Evolutionary conservation across 345 rosid species (phyloP).

Genomic region (Microcos paniculata): DNA sequence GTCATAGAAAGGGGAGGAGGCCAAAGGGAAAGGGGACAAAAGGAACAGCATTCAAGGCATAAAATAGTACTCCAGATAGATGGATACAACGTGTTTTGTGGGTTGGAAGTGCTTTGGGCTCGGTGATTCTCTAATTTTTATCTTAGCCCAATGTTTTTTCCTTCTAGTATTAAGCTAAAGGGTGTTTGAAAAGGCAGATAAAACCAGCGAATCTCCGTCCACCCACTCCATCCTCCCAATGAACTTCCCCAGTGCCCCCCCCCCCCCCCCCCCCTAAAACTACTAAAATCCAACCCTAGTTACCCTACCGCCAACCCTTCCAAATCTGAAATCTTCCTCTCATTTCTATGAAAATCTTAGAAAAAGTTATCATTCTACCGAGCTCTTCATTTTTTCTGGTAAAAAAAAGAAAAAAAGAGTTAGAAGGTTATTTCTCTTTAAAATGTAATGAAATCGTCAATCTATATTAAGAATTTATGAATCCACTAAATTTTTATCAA

Average conservation of each 20-base stretch:
- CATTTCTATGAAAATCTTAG: no score
- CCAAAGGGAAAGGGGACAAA: conserved; percentile 33
- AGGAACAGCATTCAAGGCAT: conserved; percentile 33
- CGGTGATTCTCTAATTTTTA: background rate
- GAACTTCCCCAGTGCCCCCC: background rate
- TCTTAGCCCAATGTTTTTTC: conserved; percentile 24
- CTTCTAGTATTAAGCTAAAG: conserved; percentile 37
- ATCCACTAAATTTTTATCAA: no score
- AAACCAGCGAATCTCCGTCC: conserved; percentile 27
- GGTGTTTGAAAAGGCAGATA: background rate
- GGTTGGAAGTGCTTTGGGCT: conserved; percentile 43
- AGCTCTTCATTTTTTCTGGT: no score
- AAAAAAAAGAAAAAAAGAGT: no score
- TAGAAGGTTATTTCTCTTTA: no score
- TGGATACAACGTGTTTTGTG: conserved; percentile 44
- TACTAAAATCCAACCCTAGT: background rate
- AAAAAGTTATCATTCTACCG: no score
- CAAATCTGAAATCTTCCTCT: background rate
- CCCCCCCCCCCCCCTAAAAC: background rate
- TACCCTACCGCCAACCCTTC: background rate
- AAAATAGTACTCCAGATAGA: conserved; percentile 2
- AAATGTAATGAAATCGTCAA: no score
- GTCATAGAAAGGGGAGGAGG: background rate
- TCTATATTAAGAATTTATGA: no score
- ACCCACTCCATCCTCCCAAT: conserved; percentile 19